Conservation (phyloP, 805 yeast genomes). For the Yarrowia deformans region DNA sequence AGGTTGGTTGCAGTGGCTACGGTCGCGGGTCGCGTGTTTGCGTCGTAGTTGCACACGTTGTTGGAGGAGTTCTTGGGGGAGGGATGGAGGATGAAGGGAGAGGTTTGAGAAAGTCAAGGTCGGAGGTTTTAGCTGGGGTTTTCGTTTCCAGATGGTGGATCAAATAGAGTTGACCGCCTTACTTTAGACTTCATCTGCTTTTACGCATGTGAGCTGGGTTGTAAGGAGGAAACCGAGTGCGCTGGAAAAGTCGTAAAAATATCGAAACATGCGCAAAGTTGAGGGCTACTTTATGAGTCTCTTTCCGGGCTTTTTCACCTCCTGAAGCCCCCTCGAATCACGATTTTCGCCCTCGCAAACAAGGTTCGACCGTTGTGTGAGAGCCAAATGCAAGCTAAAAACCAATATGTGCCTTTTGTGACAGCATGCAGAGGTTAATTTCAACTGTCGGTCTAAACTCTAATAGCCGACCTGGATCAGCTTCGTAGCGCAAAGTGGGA, state of each 20-base stretch:
- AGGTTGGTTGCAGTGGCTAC: neutral
- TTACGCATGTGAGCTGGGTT: neutral
- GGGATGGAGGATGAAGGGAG: neutral
- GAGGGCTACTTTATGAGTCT: no score
- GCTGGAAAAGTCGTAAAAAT: neutral
- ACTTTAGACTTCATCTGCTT: conserved; percentile 8
- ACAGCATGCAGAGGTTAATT: conserved; percentile 29
- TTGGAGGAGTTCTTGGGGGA: neutral
- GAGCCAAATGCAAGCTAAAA: conserved; percentile 37
- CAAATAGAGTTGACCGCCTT: conserved; percentile 23
- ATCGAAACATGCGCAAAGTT: neutral
- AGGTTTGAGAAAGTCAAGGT: neutral
- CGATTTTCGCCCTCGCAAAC: neutral
- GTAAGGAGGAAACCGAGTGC: neutral
- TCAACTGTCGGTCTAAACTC: conserved; percentile 24
- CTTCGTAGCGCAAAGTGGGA: neutral
- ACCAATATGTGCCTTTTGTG: conserved; percentile 39
- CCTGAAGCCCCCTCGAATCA: no score
- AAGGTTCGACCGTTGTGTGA: conserved; percentile 37
- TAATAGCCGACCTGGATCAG: conserved; percentile 28
- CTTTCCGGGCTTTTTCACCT: no score
- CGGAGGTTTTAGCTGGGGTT: conserved; percentile 29
- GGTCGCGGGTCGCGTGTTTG: neutral
- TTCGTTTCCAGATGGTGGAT: neutral
- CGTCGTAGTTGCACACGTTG: conserved; percentile 1